Evolutionary conservation across 1,284 basidiomycete species (phyloP).

Genomic region (Cutaneotrichosporon cutaneum): DNA sequence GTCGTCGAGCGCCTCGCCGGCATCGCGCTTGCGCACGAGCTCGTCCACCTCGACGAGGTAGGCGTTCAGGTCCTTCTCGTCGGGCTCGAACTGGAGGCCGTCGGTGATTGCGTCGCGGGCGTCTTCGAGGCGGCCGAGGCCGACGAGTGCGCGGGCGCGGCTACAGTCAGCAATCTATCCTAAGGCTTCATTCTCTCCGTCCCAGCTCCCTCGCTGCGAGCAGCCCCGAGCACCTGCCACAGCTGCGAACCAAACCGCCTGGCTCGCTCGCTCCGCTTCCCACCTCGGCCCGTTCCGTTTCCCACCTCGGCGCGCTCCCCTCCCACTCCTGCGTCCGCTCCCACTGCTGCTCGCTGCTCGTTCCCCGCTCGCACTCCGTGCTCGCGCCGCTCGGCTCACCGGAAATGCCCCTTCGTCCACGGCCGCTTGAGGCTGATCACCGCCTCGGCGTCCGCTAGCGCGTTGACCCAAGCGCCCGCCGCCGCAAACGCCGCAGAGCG

Average conservation of each 20-base stretch:
- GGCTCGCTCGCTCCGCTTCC: no score
- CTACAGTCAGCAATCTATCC: not conserved
- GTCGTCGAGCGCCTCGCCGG: not conserved
- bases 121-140: constrained; percentile 68
- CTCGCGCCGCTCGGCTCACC: constrained; percentile 59
- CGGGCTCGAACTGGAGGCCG: constrained; percentile 86
- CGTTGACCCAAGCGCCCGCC: constrained; percentile 68
- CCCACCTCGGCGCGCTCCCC: no score
- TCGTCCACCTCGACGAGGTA: constrained; percentile 46
- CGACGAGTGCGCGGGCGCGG: constrained; percentile 63
- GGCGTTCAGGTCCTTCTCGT: constrained; percentile 62
- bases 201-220: no score
- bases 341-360: no score
- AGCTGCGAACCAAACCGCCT: no score
- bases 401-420: constrained; percentile 95
- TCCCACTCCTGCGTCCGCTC: no score
- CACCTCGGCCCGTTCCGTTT: no score
- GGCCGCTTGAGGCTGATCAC: constrained; percentile 79
- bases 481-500: constrained; percentile 82
- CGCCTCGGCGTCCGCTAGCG: constrained; percentile 85
- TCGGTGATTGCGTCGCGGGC: constrained; percentile 78
- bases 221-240: no score
- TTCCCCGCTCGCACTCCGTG: no score
- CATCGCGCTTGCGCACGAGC: constrained; percentile 23
- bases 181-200: no score